Conservation (phyloP, 495 filamentous ascomycete genomes). For the Sordaria brevicollis region DNA sequence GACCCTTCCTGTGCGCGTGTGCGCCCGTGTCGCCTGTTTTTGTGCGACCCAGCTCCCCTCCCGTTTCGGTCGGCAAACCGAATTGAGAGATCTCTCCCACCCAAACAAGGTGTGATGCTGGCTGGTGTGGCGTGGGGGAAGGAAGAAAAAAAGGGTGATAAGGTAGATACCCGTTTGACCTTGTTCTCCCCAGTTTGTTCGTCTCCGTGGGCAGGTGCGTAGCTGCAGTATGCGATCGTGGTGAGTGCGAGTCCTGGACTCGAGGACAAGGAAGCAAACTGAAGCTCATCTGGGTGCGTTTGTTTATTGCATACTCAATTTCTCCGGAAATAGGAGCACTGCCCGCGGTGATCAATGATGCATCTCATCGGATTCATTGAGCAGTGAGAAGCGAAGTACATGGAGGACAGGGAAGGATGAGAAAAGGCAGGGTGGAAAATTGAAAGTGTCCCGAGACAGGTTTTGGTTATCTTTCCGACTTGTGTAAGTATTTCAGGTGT, state of each 20-base stretch:
- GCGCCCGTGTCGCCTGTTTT: background rate
- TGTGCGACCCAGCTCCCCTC: background rate
- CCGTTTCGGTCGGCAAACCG: background rate
- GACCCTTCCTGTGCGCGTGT: background rate
- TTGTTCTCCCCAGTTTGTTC: background rate
- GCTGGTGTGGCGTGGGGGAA: background rate
- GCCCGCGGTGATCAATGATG: background rate
- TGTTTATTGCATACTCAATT: background rate
- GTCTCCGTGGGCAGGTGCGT: background rate
- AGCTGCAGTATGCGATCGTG: background rate
- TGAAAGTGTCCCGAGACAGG: background rate
- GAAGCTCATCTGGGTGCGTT: background rate
- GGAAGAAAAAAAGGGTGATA: background rate
- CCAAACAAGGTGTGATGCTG: background rate
- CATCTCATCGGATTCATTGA: background rate
- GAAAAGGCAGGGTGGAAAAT: background rate
- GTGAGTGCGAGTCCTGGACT: background rate
- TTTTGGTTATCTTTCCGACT: background rate
- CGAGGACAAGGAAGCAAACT: background rate
- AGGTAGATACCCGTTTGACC: background rate
- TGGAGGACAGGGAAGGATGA: background rate
- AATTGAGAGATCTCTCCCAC: background rate
- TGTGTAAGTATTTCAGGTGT: background rate
- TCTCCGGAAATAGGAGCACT: background rate
- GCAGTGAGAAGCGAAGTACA: background rate